Evolutionary conservation across 441 rosid genomes (phyloP).

Genomic region (Dalechampia spathulata): DNA sequence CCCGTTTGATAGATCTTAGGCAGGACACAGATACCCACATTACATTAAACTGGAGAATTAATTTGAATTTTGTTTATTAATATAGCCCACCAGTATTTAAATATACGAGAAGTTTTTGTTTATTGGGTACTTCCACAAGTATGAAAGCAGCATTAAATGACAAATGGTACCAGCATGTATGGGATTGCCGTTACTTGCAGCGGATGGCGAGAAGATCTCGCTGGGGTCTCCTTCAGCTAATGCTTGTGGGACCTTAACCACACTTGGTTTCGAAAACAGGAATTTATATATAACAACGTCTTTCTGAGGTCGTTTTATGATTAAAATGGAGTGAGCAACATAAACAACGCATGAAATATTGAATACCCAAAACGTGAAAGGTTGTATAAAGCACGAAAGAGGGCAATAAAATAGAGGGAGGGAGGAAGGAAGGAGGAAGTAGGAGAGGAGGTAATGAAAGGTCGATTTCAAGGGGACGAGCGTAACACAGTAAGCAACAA

Average conservation of each 20-base stretch:
- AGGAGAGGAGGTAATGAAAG: not conserved
- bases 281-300: too few relatives aligned
- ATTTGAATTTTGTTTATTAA: too few relatives aligned
- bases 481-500: not conserved
- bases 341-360: too few relatives aligned
- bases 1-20: constrained; percentile 4
- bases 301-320: not conserved
- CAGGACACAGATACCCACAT: not conserved
- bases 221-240: not conserved
- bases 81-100: too few relatives aligned
- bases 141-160: too few relatives aligned
- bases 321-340: not conserved
- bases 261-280: too few relatives aligned
- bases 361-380: too few relatives aligned
- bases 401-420: not conserved
- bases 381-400: too few relatives aligned
- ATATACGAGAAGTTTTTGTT: not conserved
- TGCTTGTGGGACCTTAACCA: not conserved
- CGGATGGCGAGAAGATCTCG: not conserved
- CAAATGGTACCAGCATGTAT: not conserved
- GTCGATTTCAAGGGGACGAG: not conserved
- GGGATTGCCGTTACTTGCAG: not conserved
- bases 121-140: too few relatives aligned
- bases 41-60: too few relatives aligned
- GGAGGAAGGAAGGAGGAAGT: not conserved